Evolutionary conservation across 2,329 filamentous ascomycete species (phyloP), one percentile per base, ranked within the genome.

Genomic region (Xylariaceae sp.): DNA sequence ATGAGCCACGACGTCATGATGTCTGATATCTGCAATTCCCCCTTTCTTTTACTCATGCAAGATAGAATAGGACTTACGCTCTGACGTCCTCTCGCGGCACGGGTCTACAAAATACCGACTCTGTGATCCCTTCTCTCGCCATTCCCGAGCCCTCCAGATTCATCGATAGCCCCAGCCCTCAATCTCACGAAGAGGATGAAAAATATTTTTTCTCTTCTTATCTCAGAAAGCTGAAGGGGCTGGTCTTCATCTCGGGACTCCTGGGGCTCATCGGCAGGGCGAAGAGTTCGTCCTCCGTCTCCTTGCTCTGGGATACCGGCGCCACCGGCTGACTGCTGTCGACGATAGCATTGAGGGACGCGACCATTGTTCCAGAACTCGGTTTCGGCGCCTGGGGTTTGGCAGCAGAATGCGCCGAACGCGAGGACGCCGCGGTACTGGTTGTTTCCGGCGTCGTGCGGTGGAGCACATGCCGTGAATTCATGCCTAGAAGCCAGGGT

Each of bases 181-280:
- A 26, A 26, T 26, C 32, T 37, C 32, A 16, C 32, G 7, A 16
- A 12, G 32, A 37, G 32, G 32, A 14, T 10, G 5, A n/a, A n/a
- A n/a, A 37, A 37, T 12, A 3, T 37, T 4, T 26, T 26, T 26
- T 19, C 37, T 23, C 37, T 10, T 10, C 23, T 60, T 52, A 68
- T 52, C 56, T 75, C 52, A 83, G 60, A 21, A 83, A 74, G 65
- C 82, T 85, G 69, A 96, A 97, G 0, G 91, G 92, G 68, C 90
- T 93, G 65, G 87, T 90, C 50, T 87, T 86, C 79, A 95, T 91
- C 64, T 96, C 91, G 0, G 92, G 92, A 66, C 90, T 93, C 48
- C 92, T 81, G 1, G 92, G 92, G 67, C 90, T 93, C 75, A 96
- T 85, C 1, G 91, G 91, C 50, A 96, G 81, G 0, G 91, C 92